Evolutionary conservation across 306 rosid species (phyloP), one percentile per base, ranked within the genome.

Genomic region (Fragaria nilgerrensis): DNA sequence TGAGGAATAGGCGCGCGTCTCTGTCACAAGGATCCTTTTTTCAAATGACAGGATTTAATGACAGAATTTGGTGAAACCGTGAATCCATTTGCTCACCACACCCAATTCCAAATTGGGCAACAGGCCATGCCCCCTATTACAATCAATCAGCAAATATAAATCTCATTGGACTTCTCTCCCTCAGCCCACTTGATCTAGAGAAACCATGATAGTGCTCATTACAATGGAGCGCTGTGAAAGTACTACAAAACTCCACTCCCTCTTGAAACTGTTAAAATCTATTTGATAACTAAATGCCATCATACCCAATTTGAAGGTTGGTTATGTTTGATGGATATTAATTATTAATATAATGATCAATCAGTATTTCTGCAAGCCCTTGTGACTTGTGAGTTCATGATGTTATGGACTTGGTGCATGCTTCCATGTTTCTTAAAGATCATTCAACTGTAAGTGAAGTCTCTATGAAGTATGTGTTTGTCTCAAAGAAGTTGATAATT

Each of bases 1-100:
- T 32, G 68, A 63, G 43, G 15, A 16, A 63, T 32, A 36, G 9
- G 41, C 34, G 34, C 41, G 41, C 67, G 41, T 62, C 68, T 29
- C 7, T 63, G 68, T 63, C 68, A 63, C 23, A 63, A 15, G 68
- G n/a, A 25, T 23, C 48, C 7, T 37, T 10, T 37, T 9, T 19
- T 66, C 70, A 65, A 37, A 36, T n/a, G n/a, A n/a, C n/a, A n/a
- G n/a, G n/a, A n/a, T 20, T 65, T 36, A n/a, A 36, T 65, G 70
- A 65, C 70, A 27, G 39, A 59, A 27, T 62, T 15, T 29, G 67
- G 10, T 5, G 41, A 29, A 29, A 29, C 17, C 4, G 23, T 63
- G 22, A 36, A 36, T 66, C 25, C 37, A 9, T 65, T 36, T 65
- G 15, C 70, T 66, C 29, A 66, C 15, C 70, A 37, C 7, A 37